A percentile compares a stretch with the other conserved stretches of the same genome.
Conservation (phyloP, 176 grass and related monocot species). For the Puya raimondii region DNA sequence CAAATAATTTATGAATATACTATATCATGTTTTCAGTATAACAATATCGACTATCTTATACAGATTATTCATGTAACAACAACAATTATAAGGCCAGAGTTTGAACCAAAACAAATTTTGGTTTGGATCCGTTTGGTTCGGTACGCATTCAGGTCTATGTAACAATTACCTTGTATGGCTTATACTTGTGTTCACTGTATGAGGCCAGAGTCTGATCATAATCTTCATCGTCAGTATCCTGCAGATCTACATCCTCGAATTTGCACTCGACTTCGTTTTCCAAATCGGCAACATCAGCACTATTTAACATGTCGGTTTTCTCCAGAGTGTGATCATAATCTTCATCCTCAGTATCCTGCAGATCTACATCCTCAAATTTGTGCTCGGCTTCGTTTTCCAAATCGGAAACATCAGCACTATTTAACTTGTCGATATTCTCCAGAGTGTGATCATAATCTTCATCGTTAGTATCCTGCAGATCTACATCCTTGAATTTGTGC, state of each 20-base stretch:
- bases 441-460: constrained; percentile 10
- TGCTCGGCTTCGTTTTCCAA: neutral
- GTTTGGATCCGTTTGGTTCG: no score
- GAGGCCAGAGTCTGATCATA: constrained; percentile 4
- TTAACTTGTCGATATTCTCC: neutral
- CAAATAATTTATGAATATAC: no score
- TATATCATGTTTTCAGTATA: no score
- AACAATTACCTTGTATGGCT: constrained; percentile 1
- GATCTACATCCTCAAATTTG: neutral
- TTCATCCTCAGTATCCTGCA: neutral
- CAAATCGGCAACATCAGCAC: neutral
- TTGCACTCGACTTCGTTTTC: neutral
- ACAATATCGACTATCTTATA: neutral
- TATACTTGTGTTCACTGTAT: neutral
- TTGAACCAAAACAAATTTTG: neutral
- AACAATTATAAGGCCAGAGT: neutral
- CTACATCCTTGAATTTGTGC: neutral
- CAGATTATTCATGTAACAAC: neutral
- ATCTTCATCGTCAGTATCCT: constrained; percentile 5
- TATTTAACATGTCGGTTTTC: neutral
- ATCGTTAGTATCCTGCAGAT: neutral
- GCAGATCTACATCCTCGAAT: neutral
- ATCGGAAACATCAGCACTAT: neutral
- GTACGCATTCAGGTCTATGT: neutral
- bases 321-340: constrained; percentile 7